Evolutionary conservation across 129 eudicot species (phyloP), one percentile per base, ranked within the genome.

Genomic region (Sambucus nigra): DNA sequence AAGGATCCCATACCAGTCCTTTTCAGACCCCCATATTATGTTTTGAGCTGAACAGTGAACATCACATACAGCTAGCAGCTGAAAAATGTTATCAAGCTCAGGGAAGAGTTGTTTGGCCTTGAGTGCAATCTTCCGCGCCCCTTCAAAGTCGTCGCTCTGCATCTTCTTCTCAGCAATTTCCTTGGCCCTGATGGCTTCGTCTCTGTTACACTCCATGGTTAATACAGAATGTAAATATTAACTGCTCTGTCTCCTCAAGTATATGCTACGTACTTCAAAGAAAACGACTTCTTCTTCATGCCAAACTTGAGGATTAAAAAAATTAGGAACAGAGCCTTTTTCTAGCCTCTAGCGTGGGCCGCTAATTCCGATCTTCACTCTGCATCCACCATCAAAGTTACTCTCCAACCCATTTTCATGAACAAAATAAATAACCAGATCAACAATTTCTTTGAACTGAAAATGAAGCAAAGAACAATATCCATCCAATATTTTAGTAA

Each of bases 161-260:
- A 92, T 70, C 73, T 82, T 92, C 74, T 69, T 77, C 66, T 82
- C 91, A n/a, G 99, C 94, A 58, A 80, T 47, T 31, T 44, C 72
- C 65, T 53, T 92, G 32, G 87, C 96, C 80, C 87, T 66, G 51
- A 69, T 23, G 42, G 99, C 99, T 52, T 82, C 95, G 22, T 70
- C 94, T 73, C 73, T 81, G 88, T 84, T 75, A 70, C 94, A 86
- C 63, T 92, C 99, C 99, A 92, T 91, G 53, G 27, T n/a, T 31
- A 24, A 55, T 42, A 60, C 46, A 45, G 61, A 26, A 28, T n/a
- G 18, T 16, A 47, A 18, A n/a, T n/a, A n/a, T n/a, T n/a, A n/a
- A n/a, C n/a, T n/a, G n/a, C n/a, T n/a, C n/a, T n/a, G n/a, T n/a
- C 26, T 31, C 46, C 41, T 20, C 23, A 20, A 31, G 46, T 28